These are phyloP conservation scores for Colletotrichum musicola DNA, from an alignment of 2,329 filamentous ascomycete genomes.

Conservation along the genomic window DNA sequence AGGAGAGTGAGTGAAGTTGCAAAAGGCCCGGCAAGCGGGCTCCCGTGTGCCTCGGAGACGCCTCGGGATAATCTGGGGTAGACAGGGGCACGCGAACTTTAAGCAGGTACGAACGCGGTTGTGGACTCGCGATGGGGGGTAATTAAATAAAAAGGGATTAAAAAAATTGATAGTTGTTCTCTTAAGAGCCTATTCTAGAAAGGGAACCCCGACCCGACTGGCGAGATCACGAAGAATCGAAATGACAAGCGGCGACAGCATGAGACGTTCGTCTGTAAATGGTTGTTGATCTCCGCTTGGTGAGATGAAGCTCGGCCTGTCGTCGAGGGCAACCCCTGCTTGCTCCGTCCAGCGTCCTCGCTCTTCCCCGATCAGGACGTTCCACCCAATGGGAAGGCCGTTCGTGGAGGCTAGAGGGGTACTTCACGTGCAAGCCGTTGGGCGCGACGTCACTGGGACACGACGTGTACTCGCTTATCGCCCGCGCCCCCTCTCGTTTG, in stretches of 20 bases:
- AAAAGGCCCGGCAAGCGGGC: neutral
- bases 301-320: conserved; percentile 39
- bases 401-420: conserved; percentile 35
- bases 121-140: conserved; percentile 9
- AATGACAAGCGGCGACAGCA: conserved; percentile 33
- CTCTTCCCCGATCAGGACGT: conserved; percentile 34
- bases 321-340: conserved; percentile 39
- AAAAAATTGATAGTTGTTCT: neutral
- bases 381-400: conserved; percentile 18
- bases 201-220: conserved; percentile 11
- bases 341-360: conserved; percentile 20
- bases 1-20: neutral
- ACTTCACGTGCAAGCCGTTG: conserved; percentile 28
- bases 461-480: conserved; percentile 32
- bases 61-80: conserved; percentile 35
- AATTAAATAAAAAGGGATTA: neutral
- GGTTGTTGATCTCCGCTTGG: conserved; percentile 36
- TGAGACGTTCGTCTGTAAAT: conserved; percentile 35
- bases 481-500: neutral
- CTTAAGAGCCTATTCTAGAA: neutral
- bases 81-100: conserved; percentile 28
- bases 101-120: neutral
- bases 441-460: conserved; percentile 22
- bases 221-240: conserved; percentile 30
- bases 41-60: conserved; percentile 1